Evolutionary conservation across 257 asterid genomes (phyloP).

Genomic region (Nemophila menziesii): DNA sequence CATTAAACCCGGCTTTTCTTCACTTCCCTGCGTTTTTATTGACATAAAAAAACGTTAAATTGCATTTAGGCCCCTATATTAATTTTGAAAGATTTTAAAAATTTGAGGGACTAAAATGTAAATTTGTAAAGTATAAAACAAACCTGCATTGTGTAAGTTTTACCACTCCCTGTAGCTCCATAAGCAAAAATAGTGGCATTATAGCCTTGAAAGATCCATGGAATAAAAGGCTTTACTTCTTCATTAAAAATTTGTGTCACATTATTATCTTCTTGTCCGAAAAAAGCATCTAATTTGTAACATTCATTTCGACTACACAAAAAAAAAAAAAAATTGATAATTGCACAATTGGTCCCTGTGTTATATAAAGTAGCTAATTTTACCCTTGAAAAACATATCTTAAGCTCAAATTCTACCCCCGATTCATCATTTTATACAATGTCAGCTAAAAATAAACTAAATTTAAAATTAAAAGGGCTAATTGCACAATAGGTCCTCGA

Average conservation of each 20-base stretch:
- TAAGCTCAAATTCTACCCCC: no score
- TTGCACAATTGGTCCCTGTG: no score
- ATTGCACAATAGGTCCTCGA: not conserved
- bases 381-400: not conserved
- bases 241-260: slow-evolving; percentile 43
- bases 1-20: slow-evolving; percentile 61
- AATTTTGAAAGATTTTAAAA: no score
- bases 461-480: not conserved
- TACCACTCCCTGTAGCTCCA: slow-evolving; percentile 98
- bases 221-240: slow-evolving; percentile 78
- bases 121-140: slow-evolving; percentile 1
- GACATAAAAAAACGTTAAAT: not conserved
- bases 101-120: not conserved
- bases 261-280: slow-evolving; percentile 51
- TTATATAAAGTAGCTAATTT: not conserved
- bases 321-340: no score
- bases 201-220: slow-evolving; percentile 51
- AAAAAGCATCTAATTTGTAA: slow-evolving; percentile 64
- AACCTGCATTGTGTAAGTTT: slow-evolving; percentile 94
- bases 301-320: slow-evolving; percentile 66
- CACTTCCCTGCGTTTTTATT: slow-evolving; percentile 57
- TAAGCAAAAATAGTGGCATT: slow-evolving; percentile 83
- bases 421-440: not conserved
- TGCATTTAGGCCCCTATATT: no score
- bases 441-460: not conserved